Base-by-base conservation (phyloP, 345 rosid species). In the Lepidium didymum region DNA sequence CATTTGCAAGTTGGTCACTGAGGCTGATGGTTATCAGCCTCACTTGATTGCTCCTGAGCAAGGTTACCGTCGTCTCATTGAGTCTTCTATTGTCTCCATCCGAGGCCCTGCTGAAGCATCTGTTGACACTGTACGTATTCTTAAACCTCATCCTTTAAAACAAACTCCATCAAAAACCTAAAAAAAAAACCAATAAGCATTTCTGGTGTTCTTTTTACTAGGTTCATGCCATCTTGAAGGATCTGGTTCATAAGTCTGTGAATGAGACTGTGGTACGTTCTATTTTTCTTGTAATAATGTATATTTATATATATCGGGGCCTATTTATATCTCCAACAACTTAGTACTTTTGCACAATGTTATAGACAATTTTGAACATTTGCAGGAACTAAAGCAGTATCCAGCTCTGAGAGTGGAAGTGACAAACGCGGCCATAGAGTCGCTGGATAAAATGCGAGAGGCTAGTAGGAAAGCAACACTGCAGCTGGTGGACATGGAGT, bases 21-120 rank as follows among this genome's bases (percentile, higher is more conserved):
- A 95, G 84, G 99, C 99, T 52, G 99, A 95, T 80, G 99, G 99
- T 53, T 95, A 95, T 78, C 99, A 95, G 69, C 99, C 99, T 50
- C 99, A 95, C 75, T 77, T 95, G 74, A 91, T 95, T 73, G 99
- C 99, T 81, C 99, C 99, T 25, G 99, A 95, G 62, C 99, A 95
- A 79, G 99, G 99, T 43, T 95, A 95, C 72, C 96, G 99, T 35
- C 97, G 99, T 54, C 88, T 95, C 77, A 95, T 95, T 35, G 99
- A 95, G 77, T 91, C 99, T 61, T 80, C 96, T 54, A 57, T 95
- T 19, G 68, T 91, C 31, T 81, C 96, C 43, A 91, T 95, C 71
- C 83, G 94, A 78, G 99, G 99, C 77, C 99, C 97, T 50, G 96
- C 99, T 66, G 99, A 95, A 82, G 96, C 99, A 61, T 72, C 99